Evolutionary conservation across 805 yeast genomes (phyloP).

Genomic region (Candida odintsovae): DNA sequence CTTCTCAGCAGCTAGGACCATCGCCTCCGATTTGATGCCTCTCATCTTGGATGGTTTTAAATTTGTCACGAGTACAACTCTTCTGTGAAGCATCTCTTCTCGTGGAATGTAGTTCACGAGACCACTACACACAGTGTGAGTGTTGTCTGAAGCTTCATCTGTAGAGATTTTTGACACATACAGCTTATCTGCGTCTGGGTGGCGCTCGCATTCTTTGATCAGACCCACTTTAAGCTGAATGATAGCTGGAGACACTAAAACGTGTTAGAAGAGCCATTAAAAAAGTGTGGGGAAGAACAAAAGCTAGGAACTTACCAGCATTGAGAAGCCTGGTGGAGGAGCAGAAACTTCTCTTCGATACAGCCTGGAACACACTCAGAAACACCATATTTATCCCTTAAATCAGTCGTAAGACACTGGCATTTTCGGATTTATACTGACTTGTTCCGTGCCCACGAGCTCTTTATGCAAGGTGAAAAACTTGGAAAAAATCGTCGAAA

Average conservation of each 20-base stretch:
- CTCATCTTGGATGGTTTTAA: constrained; percentile 59
- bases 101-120: constrained; percentile 39
- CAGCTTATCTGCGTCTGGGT: constrained; percentile 53
- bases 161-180: constrained; percentile 45
- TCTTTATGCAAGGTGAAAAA: neutral
- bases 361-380: neutral
- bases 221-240: constrained; percentile 41
- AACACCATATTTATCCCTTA: too few species aligned
- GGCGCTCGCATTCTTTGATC: constrained; percentile 39
- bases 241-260: constrained; percentile 13
- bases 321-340: neutral
- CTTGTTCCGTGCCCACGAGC: too few species aligned
- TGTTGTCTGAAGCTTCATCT: constrained; percentile 3
- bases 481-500: neutral
- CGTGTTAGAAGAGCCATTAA: neutral
- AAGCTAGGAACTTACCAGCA: neutral
- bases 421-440: too few species aligned
- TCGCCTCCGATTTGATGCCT: constrained; percentile 57
- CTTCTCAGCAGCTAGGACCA: constrained; percentile 56
- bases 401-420: too few species aligned
- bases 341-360: neutral
- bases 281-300: neutral
- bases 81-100: constrained; percentile 31
- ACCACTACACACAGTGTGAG: constrained; percentile 52
- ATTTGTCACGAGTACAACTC: constrained; percentile 51